Conservation (phyloP, 1,284 basidiomycete genomes). For the Lentinus polychrous region DNA sequence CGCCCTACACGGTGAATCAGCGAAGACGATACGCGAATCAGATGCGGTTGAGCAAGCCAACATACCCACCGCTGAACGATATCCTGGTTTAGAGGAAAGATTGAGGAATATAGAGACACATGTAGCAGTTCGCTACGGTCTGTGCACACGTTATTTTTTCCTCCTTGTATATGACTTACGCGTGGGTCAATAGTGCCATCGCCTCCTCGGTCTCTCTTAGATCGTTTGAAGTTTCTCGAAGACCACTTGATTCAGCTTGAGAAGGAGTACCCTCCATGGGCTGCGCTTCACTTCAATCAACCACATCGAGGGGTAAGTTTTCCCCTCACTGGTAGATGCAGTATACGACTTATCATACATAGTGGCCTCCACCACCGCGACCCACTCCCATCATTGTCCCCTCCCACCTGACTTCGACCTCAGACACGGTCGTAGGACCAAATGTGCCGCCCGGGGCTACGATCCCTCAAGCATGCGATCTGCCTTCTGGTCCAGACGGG, state of each 20-base stretch:
- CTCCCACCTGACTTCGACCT: conserved; percentile 43
- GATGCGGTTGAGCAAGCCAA: conserved; percentile 15
- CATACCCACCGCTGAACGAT: conserved; percentile 28
- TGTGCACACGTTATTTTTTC: conserved; percentile 11
- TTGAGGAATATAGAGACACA: conserved; percentile 61
- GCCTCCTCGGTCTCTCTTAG: conserved; percentile 52
- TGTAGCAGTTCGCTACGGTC: conserved; percentile 67
- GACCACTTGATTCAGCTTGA: conserved; percentile 69
- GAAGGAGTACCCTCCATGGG: conserved; percentile 77
- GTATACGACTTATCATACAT: background rate
- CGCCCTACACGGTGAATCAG: conserved; percentile 1
- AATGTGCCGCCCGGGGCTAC: too few species aligned
- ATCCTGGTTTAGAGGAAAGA: conserved; percentile 58
- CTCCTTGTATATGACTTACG: background rate
- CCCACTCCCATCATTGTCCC: conserved; percentile 68
- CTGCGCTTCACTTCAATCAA: conserved; percentile 76
- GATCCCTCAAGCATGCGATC: too few species aligned
- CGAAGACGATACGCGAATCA: conserved; percentile 16
- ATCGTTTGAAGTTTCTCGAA: conserved; percentile 62
- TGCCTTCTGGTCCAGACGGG: too few species aligned
- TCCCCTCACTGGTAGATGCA: conserved; percentile 1
- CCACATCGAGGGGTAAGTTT: conserved; percentile 65
- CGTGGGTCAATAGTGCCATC: conserved; percentile 49
- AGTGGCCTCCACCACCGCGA: conserved; percentile 79
- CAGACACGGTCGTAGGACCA: conserved; percentile 3